phyloP scores from a whole-genome alignment of 495 filamentous ascomycete genomes.

The Parathielavia hyrcaniae region DNA sequence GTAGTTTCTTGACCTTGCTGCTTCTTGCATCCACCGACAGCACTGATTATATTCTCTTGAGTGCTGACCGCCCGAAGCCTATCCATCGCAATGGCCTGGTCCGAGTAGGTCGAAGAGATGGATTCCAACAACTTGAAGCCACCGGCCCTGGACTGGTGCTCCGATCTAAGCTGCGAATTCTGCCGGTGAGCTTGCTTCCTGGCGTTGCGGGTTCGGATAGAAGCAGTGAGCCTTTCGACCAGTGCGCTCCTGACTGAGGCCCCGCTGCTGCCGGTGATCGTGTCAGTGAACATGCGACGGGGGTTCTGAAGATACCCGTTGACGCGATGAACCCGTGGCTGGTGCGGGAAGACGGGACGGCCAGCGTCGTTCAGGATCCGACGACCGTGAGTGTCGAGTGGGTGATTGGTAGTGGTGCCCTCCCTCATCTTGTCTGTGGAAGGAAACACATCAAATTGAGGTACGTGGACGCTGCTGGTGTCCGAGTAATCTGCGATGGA shows the following conservation, averaged over 20 bases:
- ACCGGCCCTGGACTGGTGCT: background rate
- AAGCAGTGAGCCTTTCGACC: conserved; percentile 24
- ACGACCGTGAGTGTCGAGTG: conserved; percentile 10
- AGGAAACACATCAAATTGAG: conserved; percentile 11
- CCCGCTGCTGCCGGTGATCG: conserved; percentile 11
- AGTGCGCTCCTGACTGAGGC: conserved; percentile 18
- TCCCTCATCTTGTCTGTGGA: conserved; percentile 29
- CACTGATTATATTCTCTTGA: background rate
- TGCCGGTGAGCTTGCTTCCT: conserved; percentile 6
- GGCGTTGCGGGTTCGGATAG: conserved; percentile 19
- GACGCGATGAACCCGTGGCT: conserved; percentile 22
- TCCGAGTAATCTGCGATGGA: conserved; percentile 39
- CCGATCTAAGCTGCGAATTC: conserved; percentile 9
- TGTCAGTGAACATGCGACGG: conserved; percentile 18
- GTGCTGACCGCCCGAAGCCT: background rate
- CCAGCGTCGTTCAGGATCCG: conserved; percentile 26
- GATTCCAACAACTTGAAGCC: conserved; percentile 13
- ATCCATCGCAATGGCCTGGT: background rate
- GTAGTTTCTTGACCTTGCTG: background rate
- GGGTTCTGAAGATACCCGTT: conserved; percentile 32
- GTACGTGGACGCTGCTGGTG: conserved; percentile 12
- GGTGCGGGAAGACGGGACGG: conserved; percentile 26
- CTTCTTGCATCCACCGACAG: background rate
- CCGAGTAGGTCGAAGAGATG: conserved; percentile 8
- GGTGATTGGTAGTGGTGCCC: conserved; percentile 12